These are phyloP conservation scores for Nepenthes alata DNA, from an alignment of 179 eudicot species.

Conservation along the genomic window DNA sequence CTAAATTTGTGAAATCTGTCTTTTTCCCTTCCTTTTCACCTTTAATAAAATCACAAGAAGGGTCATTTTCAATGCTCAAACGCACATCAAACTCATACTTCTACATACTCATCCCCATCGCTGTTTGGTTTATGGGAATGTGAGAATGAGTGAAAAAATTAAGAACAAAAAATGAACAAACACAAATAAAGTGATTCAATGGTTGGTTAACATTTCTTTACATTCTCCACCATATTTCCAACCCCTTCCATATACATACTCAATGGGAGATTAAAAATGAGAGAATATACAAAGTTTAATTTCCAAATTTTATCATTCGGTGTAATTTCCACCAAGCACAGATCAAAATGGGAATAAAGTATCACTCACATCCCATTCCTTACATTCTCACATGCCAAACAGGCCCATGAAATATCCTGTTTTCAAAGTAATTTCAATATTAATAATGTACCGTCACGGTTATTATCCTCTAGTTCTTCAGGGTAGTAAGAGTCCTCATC, in stretches of 20 bases:
- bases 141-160: no score
- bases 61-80: not conserved
- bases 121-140: no score
- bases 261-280: no score
- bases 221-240: no score
- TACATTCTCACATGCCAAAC: no score
- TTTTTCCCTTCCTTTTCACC: slow-evolving; percentile 44
- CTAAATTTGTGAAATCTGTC: slow-evolving; percentile 79
- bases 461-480: slow-evolving; percentile 30
- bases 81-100: slow-evolving; percentile 1
- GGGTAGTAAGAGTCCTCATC: slow-evolving; percentile 32
- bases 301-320: not conserved
- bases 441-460: slow-evolving; percentile 20
- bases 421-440: not conserved
- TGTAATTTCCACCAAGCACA: not conserved
- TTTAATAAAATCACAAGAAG: slow-evolving; percentile 1
- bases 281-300: no score
- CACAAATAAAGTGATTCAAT: no score
- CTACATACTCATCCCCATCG: not conserved
- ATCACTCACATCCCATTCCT: no score
- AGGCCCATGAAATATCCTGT: no score
- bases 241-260: no score
- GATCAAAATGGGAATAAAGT: not conserved
- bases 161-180: not conserved
- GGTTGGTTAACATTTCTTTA: no score